Evolutionary conservation across 768 basidiomycete genomes (phyloP).

Genomic region (Butyriboletus loyo): DNA sequence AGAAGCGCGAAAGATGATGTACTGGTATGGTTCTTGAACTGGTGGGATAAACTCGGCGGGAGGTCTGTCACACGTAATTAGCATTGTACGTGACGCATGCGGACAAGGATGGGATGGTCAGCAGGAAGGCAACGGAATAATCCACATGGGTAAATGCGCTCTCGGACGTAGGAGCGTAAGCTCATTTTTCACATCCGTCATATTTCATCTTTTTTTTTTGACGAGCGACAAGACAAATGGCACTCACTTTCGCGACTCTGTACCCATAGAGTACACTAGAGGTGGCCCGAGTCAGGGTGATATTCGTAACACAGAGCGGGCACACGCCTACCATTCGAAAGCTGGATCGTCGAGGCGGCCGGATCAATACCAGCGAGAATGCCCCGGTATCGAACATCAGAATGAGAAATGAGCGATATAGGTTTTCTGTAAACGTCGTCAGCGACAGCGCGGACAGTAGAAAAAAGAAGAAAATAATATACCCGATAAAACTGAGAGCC

Average conservation of each 20-base stretch:
- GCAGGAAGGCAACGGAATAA: constrained; percentile 66
- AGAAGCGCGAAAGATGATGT: constrained; percentile 88
- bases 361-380: constrained; percentile 87
- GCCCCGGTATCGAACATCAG: constrained; percentile 87
- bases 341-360: constrained; percentile 79
- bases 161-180: constrained; percentile 35
- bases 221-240: neutral
- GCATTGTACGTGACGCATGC: constrained; percentile 6
- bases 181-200: constrained; percentile 43
- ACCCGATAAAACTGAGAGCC: constrained; percentile 80
- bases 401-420: constrained; percentile 87
- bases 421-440: constrained; percentile 57
- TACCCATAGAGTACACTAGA: constrained; percentile 82
- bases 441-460: neutral
- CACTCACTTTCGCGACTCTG: constrained; percentile 74
- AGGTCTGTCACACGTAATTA: constrained; percentile 46
- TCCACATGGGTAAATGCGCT: constrained; percentile 53
- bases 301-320: neutral
- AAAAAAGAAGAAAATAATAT: constrained; percentile 13
- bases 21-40: constrained; percentile 78
- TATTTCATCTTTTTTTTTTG: constrained; percentile 33
- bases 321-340: constrained; percentile 66
- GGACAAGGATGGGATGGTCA: constrained; percentile 29
- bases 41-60: constrained; percentile 80
- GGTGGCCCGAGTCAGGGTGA: neutral